Conservation (phyloP, 495 filamentous ascomycete genomes). For the Penicillium lividum region DNA sequence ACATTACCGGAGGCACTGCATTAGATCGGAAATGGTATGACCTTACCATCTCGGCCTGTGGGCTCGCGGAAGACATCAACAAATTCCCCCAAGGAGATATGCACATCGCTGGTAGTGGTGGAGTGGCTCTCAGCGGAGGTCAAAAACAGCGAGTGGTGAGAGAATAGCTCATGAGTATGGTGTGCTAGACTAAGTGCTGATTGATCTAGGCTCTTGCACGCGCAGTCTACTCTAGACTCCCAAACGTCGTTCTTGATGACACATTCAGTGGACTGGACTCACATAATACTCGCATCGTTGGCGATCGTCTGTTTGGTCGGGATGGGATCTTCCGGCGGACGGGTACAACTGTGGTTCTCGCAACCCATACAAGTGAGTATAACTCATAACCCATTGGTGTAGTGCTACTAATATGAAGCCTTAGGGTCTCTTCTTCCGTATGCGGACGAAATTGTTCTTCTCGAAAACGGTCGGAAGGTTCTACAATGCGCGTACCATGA, state of each 20-base stretch:
- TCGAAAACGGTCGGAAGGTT: neutral
- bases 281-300: neutral
- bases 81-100: neutral
- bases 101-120: neutral
- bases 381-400: too few relatives aligned
- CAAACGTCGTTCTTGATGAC: conserved; percentile 40
- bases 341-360: conserved; percentile 16
- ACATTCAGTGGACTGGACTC: conserved; percentile 36
- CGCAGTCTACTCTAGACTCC: conserved; percentile 22
- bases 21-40: conserved; percentile 3
- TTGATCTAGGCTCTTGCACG: conserved; percentile 22
- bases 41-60: neutral
- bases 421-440: neutral
- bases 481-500: too few relatives aligned
- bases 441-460: neutral
- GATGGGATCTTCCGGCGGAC: conserved; percentile 13
- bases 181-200: neutral
- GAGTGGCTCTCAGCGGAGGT: neutral
- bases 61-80: neutral
- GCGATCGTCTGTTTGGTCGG: conserved; percentile 13
- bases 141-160: conserved; percentile 4
- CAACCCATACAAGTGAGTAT: conserved; percentile 1
- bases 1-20: neutral
- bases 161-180: neutral
- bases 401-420: neutral